Evolutionary conservation across 768 basidiomycete genomes (phyloP).

Genomic region (Mycena galopus): DNA sequence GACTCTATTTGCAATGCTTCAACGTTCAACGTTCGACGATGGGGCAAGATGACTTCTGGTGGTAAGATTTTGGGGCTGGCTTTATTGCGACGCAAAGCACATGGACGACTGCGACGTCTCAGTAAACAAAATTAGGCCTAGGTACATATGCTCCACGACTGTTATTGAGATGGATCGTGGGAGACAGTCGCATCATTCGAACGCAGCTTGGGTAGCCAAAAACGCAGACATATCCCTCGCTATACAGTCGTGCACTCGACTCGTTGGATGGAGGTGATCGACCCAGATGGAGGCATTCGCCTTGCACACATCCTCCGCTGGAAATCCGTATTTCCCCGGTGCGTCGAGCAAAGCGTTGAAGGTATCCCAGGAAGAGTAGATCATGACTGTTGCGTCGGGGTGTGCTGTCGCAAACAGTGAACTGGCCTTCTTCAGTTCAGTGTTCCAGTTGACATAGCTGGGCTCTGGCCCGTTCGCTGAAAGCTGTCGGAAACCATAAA

Average conservation of each 20-base stretch:
- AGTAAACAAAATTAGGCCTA: too few relatives aligned
- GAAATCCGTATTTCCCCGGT: constrained; percentile 48
- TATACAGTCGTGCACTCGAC: constrained; percentile 50
- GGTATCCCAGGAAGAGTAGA: constrained; percentile 55
- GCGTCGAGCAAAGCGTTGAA: constrained; percentile 55
- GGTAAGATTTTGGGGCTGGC: too few relatives aligned
- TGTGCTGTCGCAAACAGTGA: constrained; percentile 46
- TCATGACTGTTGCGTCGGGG: constrained; percentile 49
- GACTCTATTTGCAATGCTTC: too few relatives aligned
- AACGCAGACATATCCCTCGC: constrained; percentile 48
- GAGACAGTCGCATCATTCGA: not conserved
- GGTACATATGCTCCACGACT: too few relatives aligned
- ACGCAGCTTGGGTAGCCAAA: constrained; percentile 20
- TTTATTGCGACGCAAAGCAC: too few relatives aligned
- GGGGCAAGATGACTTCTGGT: too few relatives aligned
- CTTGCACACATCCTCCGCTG: constrained; percentile 39
- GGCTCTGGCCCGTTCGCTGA: constrained; percentile 7
- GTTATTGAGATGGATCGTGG: too few relatives aligned
- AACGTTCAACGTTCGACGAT: too few relatives aligned
- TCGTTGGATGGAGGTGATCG: constrained; percentile 56
- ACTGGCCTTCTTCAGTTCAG: constrained; percentile 39
- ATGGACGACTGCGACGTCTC: too few relatives aligned
- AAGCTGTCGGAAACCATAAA: not conserved
- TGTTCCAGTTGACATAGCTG: constrained; percentile 51
- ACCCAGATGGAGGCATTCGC: constrained; percentile 49